Evolutionary conservation across 2,329 filamentous ascomycete species (phyloP), one percentile per base, ranked within the genome.

Genomic region (Cercospora sp.): DNA sequence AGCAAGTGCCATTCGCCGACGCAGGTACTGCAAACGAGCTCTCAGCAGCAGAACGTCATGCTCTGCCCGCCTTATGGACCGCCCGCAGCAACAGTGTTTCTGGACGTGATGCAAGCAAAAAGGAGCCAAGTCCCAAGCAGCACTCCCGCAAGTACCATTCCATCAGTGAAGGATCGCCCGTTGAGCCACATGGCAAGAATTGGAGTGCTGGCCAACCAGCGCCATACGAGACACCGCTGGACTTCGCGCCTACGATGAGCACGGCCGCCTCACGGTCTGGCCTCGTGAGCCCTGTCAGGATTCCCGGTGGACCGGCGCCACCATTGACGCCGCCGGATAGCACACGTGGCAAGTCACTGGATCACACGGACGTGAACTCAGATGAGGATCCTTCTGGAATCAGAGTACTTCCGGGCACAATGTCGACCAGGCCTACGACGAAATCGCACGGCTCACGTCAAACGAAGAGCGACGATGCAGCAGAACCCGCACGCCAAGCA

Each of bases 281-380:
- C 21, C 49, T 43, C 32, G 26, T 34, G 24, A 51, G 3, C 13
- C 60, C 60, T 13, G 10, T 43, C n/a, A 40, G 34, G 4, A 16
- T 57, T n/a, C 45, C 45, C 16, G 61, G 28, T 16, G 26, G 51
- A 3, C 49, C 61, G 13, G 61, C 51, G 10, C 45, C 49, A 26
- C 51, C 61, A 30, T 57, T 57, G 51, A 64, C 45, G 18, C 61
- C 45, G 43, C 61, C 61, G n/a, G 61, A 34, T 21, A 64, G 61
- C 24, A 40, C 28, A 26, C 61, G 60, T 9, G 24, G 60, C 26
- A 62, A 18, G 13, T 62, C 60, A 5, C 18, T 51, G 13, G 60
- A 62, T 28, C 16, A 40, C 60, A 51, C 60, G 21, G 37, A 62
- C 28, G 9, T 12, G 9, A 13, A 5, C 30, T 34, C 7, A 8